A percentile compares a stretch with the other conserved stretches of the same genome.
Conservation (phyloP, 2,329 filamentous ascomycete species). For the Phoma sp. region DNA sequence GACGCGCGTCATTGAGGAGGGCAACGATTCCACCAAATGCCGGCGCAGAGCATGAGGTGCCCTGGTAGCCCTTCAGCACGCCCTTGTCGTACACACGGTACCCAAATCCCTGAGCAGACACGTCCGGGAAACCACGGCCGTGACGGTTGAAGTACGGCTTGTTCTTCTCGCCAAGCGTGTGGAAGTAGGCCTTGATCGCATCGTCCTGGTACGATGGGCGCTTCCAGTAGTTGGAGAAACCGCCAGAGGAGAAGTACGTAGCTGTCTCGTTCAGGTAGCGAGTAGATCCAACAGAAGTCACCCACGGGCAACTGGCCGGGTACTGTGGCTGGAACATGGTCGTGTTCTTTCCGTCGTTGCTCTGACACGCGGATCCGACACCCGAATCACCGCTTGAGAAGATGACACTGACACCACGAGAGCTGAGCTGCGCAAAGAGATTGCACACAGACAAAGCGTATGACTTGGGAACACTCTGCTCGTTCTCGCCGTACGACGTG, state of each 20-base stretch:
- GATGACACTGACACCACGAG: constrained; percentile 69
- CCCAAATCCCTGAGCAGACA: constrained; percentile 63
- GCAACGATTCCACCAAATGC: constrained; percentile 65
- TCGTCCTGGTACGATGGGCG: constrained; percentile 57
- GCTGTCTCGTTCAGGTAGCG: constrained; percentile 52
- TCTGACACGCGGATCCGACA: constrained; percentile 61
- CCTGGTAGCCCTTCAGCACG: constrained; percentile 47
- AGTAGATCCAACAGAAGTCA: constrained; percentile 71
- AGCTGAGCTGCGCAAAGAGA: constrained; percentile 68
- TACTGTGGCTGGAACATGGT: constrained; percentile 68
- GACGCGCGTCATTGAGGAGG: constrained; percentile 67
- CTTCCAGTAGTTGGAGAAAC: constrained; percentile 60
- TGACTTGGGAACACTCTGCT: constrained; percentile 66
- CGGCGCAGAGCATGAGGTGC: constrained; percentile 63
- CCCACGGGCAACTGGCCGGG: constrained; percentile 71
- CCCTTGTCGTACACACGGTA: constrained; percentile 50
- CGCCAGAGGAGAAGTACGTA: constrained; percentile 59
- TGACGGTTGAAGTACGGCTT: constrained; percentile 58
- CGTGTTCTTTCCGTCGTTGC: constrained; percentile 64
- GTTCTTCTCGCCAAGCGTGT: constrained; percentile 51
- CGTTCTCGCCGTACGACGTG: constrained; percentile 72
- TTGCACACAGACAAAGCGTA: constrained; percentile 70
- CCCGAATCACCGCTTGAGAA: constrained; percentile 69
- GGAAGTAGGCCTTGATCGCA: constrained; percentile 56
- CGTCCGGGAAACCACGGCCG: constrained; percentile 68